Percentiles rank a stretch among this genome's conserved stretches.
Evolutionary conservation across 345 rosid genomes (phyloP).

Genomic region (Eucalyptus guilfoylei): DNA sequence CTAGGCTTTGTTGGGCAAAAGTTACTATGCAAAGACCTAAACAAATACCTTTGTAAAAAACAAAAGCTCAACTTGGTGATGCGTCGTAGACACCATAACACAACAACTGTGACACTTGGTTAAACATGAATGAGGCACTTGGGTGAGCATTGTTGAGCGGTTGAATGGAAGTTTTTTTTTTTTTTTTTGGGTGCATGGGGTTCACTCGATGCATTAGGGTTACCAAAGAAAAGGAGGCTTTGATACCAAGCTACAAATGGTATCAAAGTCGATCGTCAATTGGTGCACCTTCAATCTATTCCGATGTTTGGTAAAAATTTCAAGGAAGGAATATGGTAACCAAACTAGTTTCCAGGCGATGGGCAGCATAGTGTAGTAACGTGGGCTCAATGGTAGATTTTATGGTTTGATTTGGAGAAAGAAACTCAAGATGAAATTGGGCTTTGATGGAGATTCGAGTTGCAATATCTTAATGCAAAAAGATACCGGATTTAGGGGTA

Average conservation of each 20-base stretch:
- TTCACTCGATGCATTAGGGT: not conserved
- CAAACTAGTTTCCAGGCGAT: not conserved
- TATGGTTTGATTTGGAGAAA: not conserved
- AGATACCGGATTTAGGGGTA: not conserved
- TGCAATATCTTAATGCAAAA: not conserved
- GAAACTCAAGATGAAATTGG: not conserved
- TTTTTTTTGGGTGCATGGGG: not conserved
- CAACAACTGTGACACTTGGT: not conserved
- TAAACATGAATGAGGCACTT: not conserved
- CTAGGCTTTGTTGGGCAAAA: not conserved
- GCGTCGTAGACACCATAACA: not conserved
- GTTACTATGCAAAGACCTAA: not conserved
- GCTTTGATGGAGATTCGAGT: not conserved
- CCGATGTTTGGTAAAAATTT: not conserved
- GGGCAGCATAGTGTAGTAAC: not conserved
- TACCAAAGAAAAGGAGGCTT: not conserved
- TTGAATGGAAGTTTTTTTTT: not conserved
- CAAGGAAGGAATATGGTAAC: not conserved
- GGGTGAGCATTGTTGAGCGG: not conserved
- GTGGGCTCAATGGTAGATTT: not conserved
- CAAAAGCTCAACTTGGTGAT: not conserved
- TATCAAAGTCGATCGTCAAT: not conserved
- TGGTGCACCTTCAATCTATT: not conserved
- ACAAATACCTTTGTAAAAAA: not conserved
- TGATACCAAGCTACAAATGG: not conserved